Evolutionary conservation across 2,329 filamentous ascomycete species (phyloP), one percentile per base, ranked within the genome.

Genomic region (Cytospora chrysosperma): DNA sequence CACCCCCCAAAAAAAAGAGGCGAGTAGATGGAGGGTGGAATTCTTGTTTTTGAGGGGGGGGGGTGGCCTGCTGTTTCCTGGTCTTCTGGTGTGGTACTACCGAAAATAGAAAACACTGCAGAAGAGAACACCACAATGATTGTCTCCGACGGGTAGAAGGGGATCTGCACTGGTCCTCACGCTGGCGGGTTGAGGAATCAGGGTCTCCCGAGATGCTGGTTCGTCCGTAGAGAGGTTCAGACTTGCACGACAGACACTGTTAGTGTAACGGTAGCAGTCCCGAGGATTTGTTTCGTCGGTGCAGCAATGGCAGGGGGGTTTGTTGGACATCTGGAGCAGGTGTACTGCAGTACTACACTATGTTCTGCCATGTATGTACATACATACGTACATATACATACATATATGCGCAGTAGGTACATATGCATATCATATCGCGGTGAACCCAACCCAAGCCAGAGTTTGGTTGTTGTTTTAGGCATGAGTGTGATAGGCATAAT

Each of bases 71-170:
- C n/a, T n/a, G n/a, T n/a, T n/a, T 13, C 21, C 17, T 32, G n/a
- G 12, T 47, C 10, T 2, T 26, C 21, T 28, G 26, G 27, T 28
- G 13, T 15, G 21, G 27, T 50, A 27, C n/a, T 59, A 13, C 58
- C 32, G 50, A 60, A 60, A 60, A 60, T 60, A 60, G 58, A 54
- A 54, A 12, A 34, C n/a, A n/a, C n/a, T n/a, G n/a, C n/a, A n/a
- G n/a, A n/a, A n/a, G n/a, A 15, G 32, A 15, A 28, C 17, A 53
- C 51, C 27, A 59, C 47, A 17, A 34, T n/a, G n/a, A n/a, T 26
- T 24, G 21, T 17, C 56, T 47, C 40, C 40, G 19, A 21, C 40
- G 19, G 40, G 40, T 21, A 21, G n/a, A 21, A 21, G n/a, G 30
- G 27, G 32, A 32, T 21, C 26, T 32, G 27, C 34, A 61, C 8